Percentiles rank a stretch among this genome's conserved stretches.
phyloP scores from a whole-genome alignment of 305 asterid genomes.

The Petunia hybrid region DNA sequence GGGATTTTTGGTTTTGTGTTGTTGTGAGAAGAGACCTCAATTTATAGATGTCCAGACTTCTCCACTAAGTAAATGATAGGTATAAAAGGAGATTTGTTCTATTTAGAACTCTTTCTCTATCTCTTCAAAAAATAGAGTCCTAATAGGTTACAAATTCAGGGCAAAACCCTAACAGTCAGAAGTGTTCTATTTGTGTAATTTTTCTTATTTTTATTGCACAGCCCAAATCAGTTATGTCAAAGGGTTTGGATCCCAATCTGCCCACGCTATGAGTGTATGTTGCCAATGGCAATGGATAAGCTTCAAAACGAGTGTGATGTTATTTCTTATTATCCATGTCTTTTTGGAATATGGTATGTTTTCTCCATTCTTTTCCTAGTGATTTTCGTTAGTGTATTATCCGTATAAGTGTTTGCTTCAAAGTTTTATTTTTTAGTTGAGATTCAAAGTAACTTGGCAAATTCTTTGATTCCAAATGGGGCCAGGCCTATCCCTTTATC shows the following conservation, averaged over 20 bases:
- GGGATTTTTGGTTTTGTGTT: too few relatives aligned
- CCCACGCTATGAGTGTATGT: not conserved
- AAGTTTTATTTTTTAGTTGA: not conserved
- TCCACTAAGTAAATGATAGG: too few relatives aligned
- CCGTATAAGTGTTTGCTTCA: not conserved
- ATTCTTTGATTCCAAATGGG: constrained; percentile 7
- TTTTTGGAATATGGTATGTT: not conserved
- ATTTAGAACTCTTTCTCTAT: too few relatives aligned
- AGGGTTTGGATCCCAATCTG: not conserved
- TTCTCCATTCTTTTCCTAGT: constrained; percentile 2
- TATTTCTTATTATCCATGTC: not conserved
- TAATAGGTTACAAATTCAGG: too few relatives aligned
- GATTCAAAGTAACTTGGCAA: not conserved
- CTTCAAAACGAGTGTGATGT: not conserved
- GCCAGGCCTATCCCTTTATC: not conserved
- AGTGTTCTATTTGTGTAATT: too few relatives aligned
- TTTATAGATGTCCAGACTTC: too few relatives aligned
- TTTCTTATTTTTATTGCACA: too few relatives aligned
- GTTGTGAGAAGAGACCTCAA: too few relatives aligned
- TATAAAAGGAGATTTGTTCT: too few relatives aligned
- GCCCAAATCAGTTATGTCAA: not conserved
- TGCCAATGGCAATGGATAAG: not conserved
- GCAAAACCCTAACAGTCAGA: too few relatives aligned
- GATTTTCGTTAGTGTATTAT: not conserved
- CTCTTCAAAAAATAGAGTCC: too few relatives aligned